Percentiles rank a stretch among this genome's conserved stretches.
These are phyloP conservation scores for Lumnitzera racemosa DNA, from an alignment of 345 rosid genomes.

Conservation along the genomic window DNA sequence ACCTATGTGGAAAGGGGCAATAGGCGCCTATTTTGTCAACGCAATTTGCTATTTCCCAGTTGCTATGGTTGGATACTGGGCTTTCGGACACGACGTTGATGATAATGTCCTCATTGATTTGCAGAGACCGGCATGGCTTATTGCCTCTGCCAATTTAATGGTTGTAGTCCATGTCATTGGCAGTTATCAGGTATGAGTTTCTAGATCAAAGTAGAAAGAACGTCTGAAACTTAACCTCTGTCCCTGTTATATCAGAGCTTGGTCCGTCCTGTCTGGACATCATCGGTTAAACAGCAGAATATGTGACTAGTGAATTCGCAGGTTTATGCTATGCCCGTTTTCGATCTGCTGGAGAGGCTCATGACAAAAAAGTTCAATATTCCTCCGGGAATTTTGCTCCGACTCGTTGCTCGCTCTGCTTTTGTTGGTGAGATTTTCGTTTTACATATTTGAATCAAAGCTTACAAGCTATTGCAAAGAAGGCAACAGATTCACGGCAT, in stretches of 20 bases:
- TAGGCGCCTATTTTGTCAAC: conserved; percentile 70
- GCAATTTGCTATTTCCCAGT: conserved; percentile 93
- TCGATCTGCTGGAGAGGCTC: conserved; percentile 58
- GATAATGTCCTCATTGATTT: conserved; percentile 72
- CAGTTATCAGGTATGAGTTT: conserved; percentile 60
- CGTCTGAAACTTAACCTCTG: background rate
- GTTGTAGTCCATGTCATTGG: conserved; percentile 93
- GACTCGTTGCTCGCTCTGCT: conserved; percentile 63
- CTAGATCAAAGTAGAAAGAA: background rate
- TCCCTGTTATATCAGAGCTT: background rate
- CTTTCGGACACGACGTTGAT: conserved; percentile 68
- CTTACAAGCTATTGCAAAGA: background rate
- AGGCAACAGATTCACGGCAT: too few species aligned
- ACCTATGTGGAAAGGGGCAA: conserved; percentile 91
- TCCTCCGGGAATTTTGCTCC: conserved; percentile 47
- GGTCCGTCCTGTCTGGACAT: background rate
- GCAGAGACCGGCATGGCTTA: conserved; percentile 72
- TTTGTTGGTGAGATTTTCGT: conserved; percentile 58
- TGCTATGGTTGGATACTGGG: conserved; percentile 85
- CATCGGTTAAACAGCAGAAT: background rate
- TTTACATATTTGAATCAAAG: background rate
- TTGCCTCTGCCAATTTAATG: conserved; percentile 88
- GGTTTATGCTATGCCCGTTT: conserved; percentile 97
- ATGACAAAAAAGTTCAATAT: conserved; percentile 45
- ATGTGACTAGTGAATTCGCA: conserved; percentile 7